phyloP scores from a whole-genome alignment of 352 stramenopile species.

The Globisporangium orthogonon region DNA sequence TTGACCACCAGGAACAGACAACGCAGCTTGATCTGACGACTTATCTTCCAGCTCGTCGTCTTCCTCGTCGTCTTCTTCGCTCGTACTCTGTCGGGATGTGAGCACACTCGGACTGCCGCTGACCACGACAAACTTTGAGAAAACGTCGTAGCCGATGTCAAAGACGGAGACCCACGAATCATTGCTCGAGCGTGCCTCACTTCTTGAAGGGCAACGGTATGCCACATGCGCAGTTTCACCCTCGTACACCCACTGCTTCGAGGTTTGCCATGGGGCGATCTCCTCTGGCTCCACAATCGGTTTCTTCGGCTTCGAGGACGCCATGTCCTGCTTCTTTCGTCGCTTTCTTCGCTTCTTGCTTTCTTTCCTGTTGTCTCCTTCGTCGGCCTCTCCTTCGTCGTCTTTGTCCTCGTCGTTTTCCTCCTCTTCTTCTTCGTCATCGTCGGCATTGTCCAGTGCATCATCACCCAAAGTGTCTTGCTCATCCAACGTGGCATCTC shows the following conservation, averaged over 20 bases:
- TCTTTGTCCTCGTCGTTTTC: slow-evolving; percentile 37
- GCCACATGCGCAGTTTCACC: slow-evolving; percentile 36
- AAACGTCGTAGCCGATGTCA: slow-evolving; percentile 16
- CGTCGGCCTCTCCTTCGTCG: slow-evolving; percentile 11
- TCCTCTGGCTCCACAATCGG: slow-evolving; percentile 27
- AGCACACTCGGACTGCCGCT: slow-evolving; percentile 6
- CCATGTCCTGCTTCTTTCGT: slow-evolving; percentile 14
- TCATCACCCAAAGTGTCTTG: slow-evolving; percentile 16
- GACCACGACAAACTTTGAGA: slow-evolving; percentile 9
- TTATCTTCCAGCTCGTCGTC: slow-evolving; percentile 6
- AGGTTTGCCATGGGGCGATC: slow-evolving; percentile 18
- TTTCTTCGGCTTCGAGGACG: slow-evolving; percentile 13
- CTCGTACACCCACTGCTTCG: slow-evolving; percentile 24
- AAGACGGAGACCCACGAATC: slow-evolving; percentile 15
- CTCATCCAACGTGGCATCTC: slow-evolving; percentile 40
- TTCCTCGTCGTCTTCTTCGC: slow-evolving; percentile 24
- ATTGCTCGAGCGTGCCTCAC: not conserved
- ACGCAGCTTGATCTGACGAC: not conserved
- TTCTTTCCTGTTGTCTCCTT: slow-evolving; percentile 9
- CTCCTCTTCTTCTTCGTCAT: slow-evolving; percentile 28
- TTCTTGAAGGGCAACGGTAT: not conserved
- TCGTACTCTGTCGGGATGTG: not conserved
- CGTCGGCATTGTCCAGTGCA: slow-evolving; percentile 21
- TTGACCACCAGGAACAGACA: not conserved
- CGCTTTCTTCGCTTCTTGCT: slow-evolving; percentile 13